Conservation (phyloP, 106 monocot genomes). For the Dioscorea dumetorum region DNA sequence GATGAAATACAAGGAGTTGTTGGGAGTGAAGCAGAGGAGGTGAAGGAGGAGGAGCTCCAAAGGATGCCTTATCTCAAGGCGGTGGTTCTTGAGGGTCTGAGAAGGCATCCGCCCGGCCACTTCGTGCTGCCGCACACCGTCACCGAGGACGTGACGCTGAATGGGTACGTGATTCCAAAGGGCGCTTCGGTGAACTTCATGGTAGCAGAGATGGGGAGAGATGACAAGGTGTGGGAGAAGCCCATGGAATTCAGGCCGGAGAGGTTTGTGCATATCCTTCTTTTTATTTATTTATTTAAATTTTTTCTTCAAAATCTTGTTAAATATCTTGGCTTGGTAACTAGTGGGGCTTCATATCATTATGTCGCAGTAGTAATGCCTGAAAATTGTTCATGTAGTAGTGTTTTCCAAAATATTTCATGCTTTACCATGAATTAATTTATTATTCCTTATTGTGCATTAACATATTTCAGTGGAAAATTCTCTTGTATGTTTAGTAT, state of each 20-base stretch:
- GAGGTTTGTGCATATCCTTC: background rate
- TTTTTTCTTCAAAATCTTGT: too few species aligned
- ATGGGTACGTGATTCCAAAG: slow-evolving; percentile 32
- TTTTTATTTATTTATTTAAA: too few species aligned
- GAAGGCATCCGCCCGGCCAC: slow-evolving; percentile 25
- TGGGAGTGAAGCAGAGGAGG: slow-evolving; percentile 3
- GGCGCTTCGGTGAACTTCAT: slow-evolving; percentile 18
- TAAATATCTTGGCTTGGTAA: too few species aligned
- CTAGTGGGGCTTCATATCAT: too few species aligned
- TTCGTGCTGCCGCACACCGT: slow-evolving; percentile 22
- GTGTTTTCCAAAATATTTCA: too few species aligned
- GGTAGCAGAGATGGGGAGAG: slow-evolving; percentile 25
- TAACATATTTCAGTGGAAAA: too few species aligned
- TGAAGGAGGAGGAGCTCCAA: slow-evolving; percentile 20
- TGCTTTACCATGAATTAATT: too few species aligned
- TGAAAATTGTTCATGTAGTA: too few species aligned
- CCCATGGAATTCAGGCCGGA: slow-evolving; percentile 40
- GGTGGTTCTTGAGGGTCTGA: slow-evolving; percentile 17
- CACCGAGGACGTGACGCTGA: slow-evolving; percentile 6
- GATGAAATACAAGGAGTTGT: slow-evolving; percentile 9
- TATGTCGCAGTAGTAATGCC: too few species aligned
- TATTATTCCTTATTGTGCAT: too few species aligned
- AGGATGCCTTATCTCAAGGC: slow-evolving; percentile 25
- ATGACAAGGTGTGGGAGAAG: slow-evolving; percentile 27
- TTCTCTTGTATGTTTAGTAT: too few species aligned